Conservation (phyloP, 495 filamentous ascomycete species). For the Aspergillus indologenus region DNA sequence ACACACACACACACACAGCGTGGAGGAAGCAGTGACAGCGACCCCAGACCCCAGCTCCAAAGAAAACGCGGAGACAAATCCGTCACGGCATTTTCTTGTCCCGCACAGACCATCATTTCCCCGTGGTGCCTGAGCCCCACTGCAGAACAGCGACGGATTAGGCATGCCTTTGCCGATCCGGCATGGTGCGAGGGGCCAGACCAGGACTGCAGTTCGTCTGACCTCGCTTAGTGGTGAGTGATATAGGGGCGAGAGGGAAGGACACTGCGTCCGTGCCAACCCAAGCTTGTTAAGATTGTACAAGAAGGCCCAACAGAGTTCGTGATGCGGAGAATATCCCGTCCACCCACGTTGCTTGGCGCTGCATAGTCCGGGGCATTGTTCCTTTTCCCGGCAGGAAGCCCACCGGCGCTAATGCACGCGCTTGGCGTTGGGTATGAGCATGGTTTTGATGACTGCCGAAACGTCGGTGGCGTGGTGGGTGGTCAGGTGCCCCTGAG, state of each 20-base stretch:
- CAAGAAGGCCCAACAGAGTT: background rate
- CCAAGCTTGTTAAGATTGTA: too few species aligned
- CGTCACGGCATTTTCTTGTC: slow-evolving; percentile 11
- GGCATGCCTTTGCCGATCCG: background rate
- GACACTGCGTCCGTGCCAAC: too few species aligned
- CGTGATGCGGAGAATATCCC: slow-evolving; percentile 7
- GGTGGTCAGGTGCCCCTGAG: background rate
- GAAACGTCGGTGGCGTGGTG: background rate
- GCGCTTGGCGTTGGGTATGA: background rate
- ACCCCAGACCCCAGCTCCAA: background rate
- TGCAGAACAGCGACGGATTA: background rate
- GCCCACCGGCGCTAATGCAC: background rate
- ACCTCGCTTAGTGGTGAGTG: background rate
- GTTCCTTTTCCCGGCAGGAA: background rate
- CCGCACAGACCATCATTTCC: background rate
- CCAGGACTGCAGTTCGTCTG: background rate
- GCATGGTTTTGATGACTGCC: background rate
- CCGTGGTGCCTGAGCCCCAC: background rate
- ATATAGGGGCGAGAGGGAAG: too few species aligned
- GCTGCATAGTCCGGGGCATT: background rate
- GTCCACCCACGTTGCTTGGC: slow-evolving; percentile 3
- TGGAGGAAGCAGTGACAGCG: background rate
- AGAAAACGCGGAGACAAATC: slow-evolving; percentile 11
- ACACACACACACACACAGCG: background rate
- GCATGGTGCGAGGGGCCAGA: background rate